Evolutionary conservation across 768 basidiomycete species (phyloP).

Genomic region (Auricularia sp.): DNA sequence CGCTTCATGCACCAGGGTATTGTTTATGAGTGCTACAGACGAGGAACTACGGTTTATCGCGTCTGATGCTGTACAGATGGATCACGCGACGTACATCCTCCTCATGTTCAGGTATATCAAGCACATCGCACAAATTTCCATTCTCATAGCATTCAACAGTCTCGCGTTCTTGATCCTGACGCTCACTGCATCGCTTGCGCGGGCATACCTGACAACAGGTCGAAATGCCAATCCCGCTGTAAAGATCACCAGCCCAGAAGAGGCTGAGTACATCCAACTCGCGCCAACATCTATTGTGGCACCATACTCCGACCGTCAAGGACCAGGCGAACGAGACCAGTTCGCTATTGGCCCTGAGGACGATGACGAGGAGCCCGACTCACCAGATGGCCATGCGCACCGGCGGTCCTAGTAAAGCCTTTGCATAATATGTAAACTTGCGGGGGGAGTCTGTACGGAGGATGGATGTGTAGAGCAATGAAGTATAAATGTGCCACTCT

Average conservation of each 20-base stretch:
- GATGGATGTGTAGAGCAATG: too few species aligned
- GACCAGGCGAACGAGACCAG: background rate
- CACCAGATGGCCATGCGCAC: too few species aligned
- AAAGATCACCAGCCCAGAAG: background rate
- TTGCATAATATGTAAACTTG: too few species aligned
- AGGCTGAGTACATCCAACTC: constrained; percentile 2
- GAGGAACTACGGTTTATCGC: constrained; percentile 66
- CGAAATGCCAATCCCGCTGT: constrained; percentile 32
- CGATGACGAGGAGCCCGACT: background rate
- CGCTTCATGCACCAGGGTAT: constrained; percentile 33
- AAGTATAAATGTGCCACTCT: too few species aligned
- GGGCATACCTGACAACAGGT: constrained; percentile 56
- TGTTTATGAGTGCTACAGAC: constrained; percentile 92
- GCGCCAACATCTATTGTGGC: background rate
- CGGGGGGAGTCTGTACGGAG: too few species aligned
- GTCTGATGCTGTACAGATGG: constrained; percentile 58
- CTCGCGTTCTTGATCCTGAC: constrained; percentile 73
- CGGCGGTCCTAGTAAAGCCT: too few species aligned
- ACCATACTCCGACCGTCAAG: background rate
- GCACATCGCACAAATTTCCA: constrained; percentile 10
- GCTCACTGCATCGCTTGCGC: constrained; percentile 58
- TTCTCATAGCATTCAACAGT: constrained; percentile 25
- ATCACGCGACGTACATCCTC: constrained; percentile 83
- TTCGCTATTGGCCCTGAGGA: background rate
- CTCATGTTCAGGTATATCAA: constrained; percentile 62